Evolutionary conservation across 1,139 yeast species (phyloP), one percentile per base, ranked within the genome.

Genomic region (Blastobotrys raffinosifermentans): DNA sequence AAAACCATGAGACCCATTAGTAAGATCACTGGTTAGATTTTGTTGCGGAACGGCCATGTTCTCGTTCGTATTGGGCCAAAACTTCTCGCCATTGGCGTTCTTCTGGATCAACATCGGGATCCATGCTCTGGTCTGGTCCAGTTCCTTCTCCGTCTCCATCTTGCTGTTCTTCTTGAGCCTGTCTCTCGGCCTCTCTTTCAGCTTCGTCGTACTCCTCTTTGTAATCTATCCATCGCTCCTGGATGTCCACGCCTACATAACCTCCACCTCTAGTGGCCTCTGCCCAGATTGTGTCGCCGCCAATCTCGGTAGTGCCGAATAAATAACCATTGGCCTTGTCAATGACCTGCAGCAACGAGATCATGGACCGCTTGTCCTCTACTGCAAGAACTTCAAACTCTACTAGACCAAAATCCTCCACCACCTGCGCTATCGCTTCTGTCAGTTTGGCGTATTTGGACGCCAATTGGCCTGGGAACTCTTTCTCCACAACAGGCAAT

Each of bases 271-370:
- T 70, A 1, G 91, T 74, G 0, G 96, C 96, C 50, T 89, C 96
- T 11, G 89, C 83, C 98, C 98, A 93, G 2, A 91, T 78, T 0
- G 93, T 75, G 57, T 93, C 99, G 13, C 97, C 97, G 3, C 96
- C 96, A 10, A 89, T 70, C 50, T 93, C 99, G 22, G 87, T 82
- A 2, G 87, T 66, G 0, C 99, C 99, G 65, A 85, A 87, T 49
- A 84, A 73, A 57, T 93, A 93, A 0, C 99, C 99, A 49, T 80
- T 84, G 2, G 96, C 93, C 55, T 83, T 86, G 56, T 93, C 99
- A 10, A 93, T 75, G 1, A 76, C 68, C 11, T 82, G 72, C 38
- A 91, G 69, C 25, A 93, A 60, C 38, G 80, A 72, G 25, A 91
- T 87, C 98, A 93, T 91, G 23, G 93, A 78, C 47, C 79, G 77